Base-by-base conservation (phyloP, 805 yeast genomes). In the Wickerhamomyces bovis region DNA sequence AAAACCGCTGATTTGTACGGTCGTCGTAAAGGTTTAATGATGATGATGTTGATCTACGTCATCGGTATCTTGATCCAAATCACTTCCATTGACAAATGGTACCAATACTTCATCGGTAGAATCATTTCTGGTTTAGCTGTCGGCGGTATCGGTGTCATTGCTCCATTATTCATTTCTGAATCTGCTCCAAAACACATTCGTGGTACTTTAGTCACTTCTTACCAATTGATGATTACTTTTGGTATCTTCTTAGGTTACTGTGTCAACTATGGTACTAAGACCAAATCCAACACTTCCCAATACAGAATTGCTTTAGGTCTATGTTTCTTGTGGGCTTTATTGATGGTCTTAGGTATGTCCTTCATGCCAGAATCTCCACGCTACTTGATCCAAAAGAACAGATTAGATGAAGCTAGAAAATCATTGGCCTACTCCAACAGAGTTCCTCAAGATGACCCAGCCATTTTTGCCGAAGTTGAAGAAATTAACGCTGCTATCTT, bases 231-330 rank as follows among this genome's bases (percentile, higher is more conserved):
- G 76, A 77, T 82, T 53, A 82, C 89, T 38, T 67, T 77, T 42
- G 89, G 89, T 70, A 83, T 83, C 58, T 82, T 83, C 68, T 69
- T 83, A 55, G 90, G 89, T 64, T 82, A 82, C 75, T 82, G 88
- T 68, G 73, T 82, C 44, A 80, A 79, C 49, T 83, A 75, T 64
- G 89, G 88, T 65, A 80, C 87, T 50, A 76, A 77, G 52, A 54
- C 46, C 26, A 69, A 67, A 62, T 72, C 76, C 60, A 83, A 83
- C 70, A 83, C 90, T 38, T 88, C 66, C 11, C 85, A 80, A 68
- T 83, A 89, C 89, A 80, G 89, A 77, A 74, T 83, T 54, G 86
- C 85, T 48, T 69, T 83, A 60, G 84, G 83, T 50, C 65, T 79
- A 52, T 70, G 74, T 58, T 75, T 74, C 55, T 68, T 70, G 26